phyloP scores from a whole-genome alignment of 768 basidiomycete genomes.

The Leccinum fibrillosum region DNA sequence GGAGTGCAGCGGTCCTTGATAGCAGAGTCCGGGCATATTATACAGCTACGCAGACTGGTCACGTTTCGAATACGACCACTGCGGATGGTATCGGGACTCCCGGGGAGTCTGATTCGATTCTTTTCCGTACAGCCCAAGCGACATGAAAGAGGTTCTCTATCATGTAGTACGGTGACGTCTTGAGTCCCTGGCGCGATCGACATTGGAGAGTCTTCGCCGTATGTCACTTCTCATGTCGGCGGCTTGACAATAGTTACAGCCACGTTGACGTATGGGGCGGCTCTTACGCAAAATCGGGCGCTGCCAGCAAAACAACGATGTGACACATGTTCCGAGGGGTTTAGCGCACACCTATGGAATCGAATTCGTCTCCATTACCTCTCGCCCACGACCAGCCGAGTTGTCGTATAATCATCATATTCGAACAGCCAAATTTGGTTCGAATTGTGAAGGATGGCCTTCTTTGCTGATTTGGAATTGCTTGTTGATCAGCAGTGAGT shows the following conservation, averaged over 20 bases:
- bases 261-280: conserved; percentile 16
- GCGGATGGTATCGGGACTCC: conserved; percentile 3
- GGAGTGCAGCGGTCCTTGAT: not conserved
- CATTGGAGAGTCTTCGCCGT: not conserved
- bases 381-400: not conserved
- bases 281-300: conserved; percentile 14
- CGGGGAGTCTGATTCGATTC: conserved; percentile 7
- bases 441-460: conserved; percentile 9
- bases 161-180: conserved; percentile 12
- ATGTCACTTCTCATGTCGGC: conserved; percentile 1
- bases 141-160: conserved; percentile 15
- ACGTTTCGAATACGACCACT: conserved; percentile 25
- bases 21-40: conserved; percentile 17
- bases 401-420: not conserved
- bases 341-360: conserved; percentile 9
- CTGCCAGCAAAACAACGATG: not conserved
- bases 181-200: conserved; percentile 20
- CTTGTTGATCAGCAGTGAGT: conserved; percentile 14
- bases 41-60: conserved; percentile 18
- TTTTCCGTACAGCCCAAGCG: conserved; percentile 8
- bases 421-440: conserved; percentile 3
- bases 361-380: not conserved
- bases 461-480: conserved; percentile 20
- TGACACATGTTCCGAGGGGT: conserved; percentile 11
- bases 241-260: conserved; percentile 7